Evolutionary conservation across 805 yeast genomes (phyloP).

Genomic region (Hanseniaspora valbyensis): DNA sequence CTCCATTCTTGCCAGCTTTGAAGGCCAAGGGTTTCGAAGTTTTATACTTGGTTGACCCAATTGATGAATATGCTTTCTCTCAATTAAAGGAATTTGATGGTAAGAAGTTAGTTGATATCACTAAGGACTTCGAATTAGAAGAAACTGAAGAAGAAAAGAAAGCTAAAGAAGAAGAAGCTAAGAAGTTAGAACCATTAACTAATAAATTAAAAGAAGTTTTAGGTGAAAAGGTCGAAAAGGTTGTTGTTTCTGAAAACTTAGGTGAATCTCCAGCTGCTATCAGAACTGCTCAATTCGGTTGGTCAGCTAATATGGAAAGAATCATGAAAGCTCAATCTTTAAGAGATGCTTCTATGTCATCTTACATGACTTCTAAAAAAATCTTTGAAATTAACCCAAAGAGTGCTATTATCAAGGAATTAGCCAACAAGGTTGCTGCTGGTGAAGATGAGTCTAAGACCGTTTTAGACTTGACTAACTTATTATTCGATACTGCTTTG

Average conservation of each 20-base stretch:
- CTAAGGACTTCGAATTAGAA: conserved; percentile 97
- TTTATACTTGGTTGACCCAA: conserved; percentile 94
- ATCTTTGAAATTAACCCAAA: conserved; percentile 97
- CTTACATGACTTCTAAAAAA: conserved; percentile 99
- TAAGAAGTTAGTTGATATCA: conserved; percentile 96
- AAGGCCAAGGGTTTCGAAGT: conserved; percentile 98
- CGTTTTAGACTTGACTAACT: conserved; percentile 91
- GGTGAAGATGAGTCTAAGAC: conserved; percentile 98
- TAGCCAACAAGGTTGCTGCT: conserved; percentile 89
- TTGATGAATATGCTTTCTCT: conserved; percentile 98
- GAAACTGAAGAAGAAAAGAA: conserved; percentile 98
- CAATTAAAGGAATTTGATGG: conserved; percentile 99
- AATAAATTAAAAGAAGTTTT: conserved; percentile 92
- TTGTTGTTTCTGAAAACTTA: conserved; percentile 92
- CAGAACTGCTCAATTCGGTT: conserved; percentile 99
- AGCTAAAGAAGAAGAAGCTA: conserved; percentile 82
- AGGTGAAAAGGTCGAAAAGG: conserved; percentile 99
- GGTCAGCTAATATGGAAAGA: conserved; percentile 99
- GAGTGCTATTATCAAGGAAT: conserved; percentile 89
- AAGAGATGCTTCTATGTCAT: conserved; percentile 96
- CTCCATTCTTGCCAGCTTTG: conserved; percentile 97
- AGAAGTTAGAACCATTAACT: conserved; percentile 86
- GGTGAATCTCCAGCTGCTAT: conserved; percentile 99
- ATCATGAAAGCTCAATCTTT: conserved; percentile 99
- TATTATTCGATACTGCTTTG: conserved; percentile 94